Base-by-base conservation (phyloP, 352 stramenopile genomes). In the Pythium rhizo-oryzae region DNA sequence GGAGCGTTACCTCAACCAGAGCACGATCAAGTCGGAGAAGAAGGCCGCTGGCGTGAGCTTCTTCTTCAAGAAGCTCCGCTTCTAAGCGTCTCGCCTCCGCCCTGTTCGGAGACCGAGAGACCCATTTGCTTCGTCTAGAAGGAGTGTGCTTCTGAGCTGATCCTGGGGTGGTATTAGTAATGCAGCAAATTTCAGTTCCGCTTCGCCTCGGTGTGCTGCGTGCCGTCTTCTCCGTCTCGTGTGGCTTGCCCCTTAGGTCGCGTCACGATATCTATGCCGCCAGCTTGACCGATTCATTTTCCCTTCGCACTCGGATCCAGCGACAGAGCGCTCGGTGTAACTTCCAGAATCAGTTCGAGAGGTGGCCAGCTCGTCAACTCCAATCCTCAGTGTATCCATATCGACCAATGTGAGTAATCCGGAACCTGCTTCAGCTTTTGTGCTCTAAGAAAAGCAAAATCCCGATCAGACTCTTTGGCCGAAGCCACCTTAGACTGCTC, bases 51-150 rank as follows among this genome's bases (percentile, higher is more conserved):
- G 97, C 77, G 97, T 97, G 68, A 96, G 82, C 84, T 99, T 99
- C 87, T 99, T 99, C 85, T 99, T 99, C 95, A 97, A 99, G 82
- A 99, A 99, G 87, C 95, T 99, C 78, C 89, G 94, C 81, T 99
- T 99, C 89, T 99, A 99, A 99, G 83, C 63, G 15, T 59, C 12
- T 58, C 25, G 43, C 37, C 5, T 41, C 35, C 35, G 8, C 13
- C 47, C 25, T 49, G 18, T 33, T 39, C 43, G 21, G 28, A 49
- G 37, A 44, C 4, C 25, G 35, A 41, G 47, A 59, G 15, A 52
- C 21, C 33, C 33, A 66, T 67, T 68, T 68, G 51, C 58, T 65
- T 71, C 50, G 52, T 66, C 57, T 51, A 66, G 57, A 65, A 33
- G 59, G 54, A 65, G 62, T 66, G 55, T 54, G 54, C 67, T 69